These are phyloP conservation scores for Mimosa bimucronata DNA, from an alignment of 306 rosid genomes.

Conservation along the genomic window DNA sequence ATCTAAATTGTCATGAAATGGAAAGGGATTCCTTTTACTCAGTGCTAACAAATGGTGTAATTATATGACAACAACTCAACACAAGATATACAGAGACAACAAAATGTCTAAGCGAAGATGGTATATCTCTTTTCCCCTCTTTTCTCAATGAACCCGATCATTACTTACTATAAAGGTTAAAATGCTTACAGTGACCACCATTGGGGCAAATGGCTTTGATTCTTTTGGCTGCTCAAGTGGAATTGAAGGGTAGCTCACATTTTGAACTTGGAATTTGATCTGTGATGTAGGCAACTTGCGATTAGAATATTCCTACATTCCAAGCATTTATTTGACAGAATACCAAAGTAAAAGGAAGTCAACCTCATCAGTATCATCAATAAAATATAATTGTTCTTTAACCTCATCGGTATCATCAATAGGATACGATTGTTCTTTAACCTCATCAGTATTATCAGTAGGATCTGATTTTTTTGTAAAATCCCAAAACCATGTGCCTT, in stretches of 20 bases:
- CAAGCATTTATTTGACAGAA: constrained; percentile 22
- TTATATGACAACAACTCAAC: background rate
- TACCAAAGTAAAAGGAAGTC: constrained; percentile 32
- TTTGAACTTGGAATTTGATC: constrained; percentile 54
- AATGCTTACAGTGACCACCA: constrained; percentile 56
- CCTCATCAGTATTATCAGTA: constrained; percentile 60
- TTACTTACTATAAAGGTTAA: background rate
- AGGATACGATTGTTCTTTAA: constrained; percentile 40
- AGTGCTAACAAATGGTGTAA: background rate
- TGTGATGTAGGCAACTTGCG: constrained; percentile 34
- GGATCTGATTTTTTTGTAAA: constrained; percentile 38
- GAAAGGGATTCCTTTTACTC: background rate
- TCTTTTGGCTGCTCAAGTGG: constrained; percentile 61
- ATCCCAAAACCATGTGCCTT: constrained; percentile 69
- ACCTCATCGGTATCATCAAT: constrained; percentile 68
- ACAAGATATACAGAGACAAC: background rate
- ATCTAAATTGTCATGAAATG: background rate
- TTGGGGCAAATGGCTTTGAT: constrained; percentile 62
- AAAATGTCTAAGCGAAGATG: background rate
- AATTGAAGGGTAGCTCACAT: constrained; percentile 54
- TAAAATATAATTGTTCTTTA: constrained; percentile 34
- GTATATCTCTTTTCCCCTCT: background rate
- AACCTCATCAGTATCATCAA: constrained; percentile 65
- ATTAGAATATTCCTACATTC: constrained; percentile 28
- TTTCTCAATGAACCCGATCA: background rate